phyloP scores from a whole-genome alignment of 305 asterid species.

The Withania somnifera region DNA sequence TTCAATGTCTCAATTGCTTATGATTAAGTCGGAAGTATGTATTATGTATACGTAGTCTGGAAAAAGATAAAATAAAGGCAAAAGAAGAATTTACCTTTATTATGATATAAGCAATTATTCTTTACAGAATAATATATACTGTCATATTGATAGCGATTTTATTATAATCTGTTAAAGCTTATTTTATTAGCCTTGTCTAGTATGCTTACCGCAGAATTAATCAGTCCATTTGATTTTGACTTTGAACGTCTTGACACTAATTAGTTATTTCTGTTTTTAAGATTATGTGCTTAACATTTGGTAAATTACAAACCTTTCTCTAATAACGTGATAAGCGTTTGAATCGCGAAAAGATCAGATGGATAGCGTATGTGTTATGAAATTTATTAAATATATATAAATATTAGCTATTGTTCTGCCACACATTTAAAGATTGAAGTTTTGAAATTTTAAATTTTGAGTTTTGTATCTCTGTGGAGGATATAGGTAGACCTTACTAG shows the following conservation, averaged over 20 bases:
- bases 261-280: too few species aligned
- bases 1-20: background rate
- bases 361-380: too few species aligned
- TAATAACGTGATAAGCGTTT: too few species aligned
- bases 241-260: background rate
- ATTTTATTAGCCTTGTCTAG: background rate
- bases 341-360: too few species aligned
- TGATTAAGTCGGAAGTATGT: background rate
- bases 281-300: background rate
- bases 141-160: background rate
- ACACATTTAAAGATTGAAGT: too few species aligned
- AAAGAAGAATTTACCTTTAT: background rate
- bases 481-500: too few species aligned
- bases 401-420: too few species aligned
- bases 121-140: background rate
- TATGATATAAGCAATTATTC: background rate
- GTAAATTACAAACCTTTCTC: background rate
- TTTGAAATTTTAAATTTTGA: too few species aligned
- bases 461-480: too few species aligned
- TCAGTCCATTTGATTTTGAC: background rate
- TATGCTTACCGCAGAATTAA: background rate
- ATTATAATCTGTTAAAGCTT: background rate
- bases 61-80: too few species aligned
- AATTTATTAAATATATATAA: too few species aligned
- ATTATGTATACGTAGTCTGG: background rate